Conservation (phyloP, 495 filamentous ascomycete genomes). For the Extremus antarcticus region DNA sequence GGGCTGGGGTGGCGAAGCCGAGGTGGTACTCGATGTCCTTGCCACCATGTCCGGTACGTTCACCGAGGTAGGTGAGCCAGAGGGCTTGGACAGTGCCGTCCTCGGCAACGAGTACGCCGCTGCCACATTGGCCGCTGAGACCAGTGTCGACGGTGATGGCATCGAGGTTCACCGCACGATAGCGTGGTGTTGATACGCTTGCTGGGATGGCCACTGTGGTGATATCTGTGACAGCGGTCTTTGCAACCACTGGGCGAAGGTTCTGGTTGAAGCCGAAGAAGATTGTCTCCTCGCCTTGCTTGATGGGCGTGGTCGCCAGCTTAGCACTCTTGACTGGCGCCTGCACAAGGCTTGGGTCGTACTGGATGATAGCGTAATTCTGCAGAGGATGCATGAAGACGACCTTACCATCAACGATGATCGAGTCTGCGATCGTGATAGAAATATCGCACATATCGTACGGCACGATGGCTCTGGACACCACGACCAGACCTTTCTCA, state of each 20-base stretch:
- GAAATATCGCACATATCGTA: conserved; percentile 95
- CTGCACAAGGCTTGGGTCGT: conserved; percentile 83
- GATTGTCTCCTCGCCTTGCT: conserved; percentile 80
- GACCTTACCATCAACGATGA: conserved; percentile 87
- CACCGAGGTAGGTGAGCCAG: conserved; percentile 93
- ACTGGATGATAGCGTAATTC: conserved; percentile 92
- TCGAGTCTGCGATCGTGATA: conserved; percentile 88
- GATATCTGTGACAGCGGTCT: conserved; percentile 93
- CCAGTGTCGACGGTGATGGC: conserved; percentile 94
- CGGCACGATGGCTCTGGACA: conserved; percentile 85
- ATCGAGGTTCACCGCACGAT: conserved; percentile 91
- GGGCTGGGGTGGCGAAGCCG: conserved; percentile 75
- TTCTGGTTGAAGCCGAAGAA: conserved; percentile 98
- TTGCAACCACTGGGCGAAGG: conserved; percentile 80
- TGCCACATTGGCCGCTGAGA: conserved; percentile 84
- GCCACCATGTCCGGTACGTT: conserved; percentile 57
- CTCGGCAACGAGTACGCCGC: conserved; percentile 78
- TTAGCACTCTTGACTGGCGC: conserved; percentile 84
- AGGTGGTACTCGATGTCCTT: conserved; percentile 97
- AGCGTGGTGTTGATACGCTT: conserved; percentile 80
- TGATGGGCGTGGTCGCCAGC: conserved; percentile 69
- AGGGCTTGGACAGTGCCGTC: conserved; percentile 88
- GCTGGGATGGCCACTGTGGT: conserved; percentile 95
- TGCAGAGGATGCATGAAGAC: conserved; percentile 97
- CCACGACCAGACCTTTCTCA: conserved; percentile 85